Conservation (phyloP, 257 asterid genomes). For the Forsythia suspensa region DNA sequence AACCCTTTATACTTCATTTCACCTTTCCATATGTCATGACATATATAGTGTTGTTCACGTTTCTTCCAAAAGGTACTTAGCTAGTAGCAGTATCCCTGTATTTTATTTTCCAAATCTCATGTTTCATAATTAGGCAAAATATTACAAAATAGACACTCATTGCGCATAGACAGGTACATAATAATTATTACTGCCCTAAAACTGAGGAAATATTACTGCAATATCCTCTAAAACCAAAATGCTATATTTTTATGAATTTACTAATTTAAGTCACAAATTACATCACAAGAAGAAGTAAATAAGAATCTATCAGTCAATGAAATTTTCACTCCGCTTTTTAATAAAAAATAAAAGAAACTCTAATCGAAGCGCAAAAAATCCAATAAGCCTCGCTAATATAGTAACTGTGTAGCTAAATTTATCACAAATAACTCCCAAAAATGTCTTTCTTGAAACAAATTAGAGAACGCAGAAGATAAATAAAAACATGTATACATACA, state of each 20-base stretch:
- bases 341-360: neutral
- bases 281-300: neutral
- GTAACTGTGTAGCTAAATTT: neutral
- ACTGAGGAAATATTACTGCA: neutral
- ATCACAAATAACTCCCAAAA: neutral
- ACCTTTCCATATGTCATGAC: neutral
- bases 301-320: neutral
- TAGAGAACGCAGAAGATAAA: neutral
- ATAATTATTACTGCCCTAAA: neutral
- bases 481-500: neutral
- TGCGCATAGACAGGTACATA: neutral
- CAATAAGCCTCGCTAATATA: neutral
- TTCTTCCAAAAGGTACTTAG: no score
- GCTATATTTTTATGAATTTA: neutral
- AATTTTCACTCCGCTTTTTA: neutral
- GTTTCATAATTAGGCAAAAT: no score
- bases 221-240: neutral
- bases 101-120: neutral
- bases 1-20: neutral
- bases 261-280: neutral
- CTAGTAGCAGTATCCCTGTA: neutral
- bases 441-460: neutral
- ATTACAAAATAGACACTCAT: neutral
- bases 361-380: neutral
- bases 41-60: neutral